phyloP scores from a whole-genome alignment of 805 yeast genomes.

The Wickerhamiella slavikovae region DNA sequence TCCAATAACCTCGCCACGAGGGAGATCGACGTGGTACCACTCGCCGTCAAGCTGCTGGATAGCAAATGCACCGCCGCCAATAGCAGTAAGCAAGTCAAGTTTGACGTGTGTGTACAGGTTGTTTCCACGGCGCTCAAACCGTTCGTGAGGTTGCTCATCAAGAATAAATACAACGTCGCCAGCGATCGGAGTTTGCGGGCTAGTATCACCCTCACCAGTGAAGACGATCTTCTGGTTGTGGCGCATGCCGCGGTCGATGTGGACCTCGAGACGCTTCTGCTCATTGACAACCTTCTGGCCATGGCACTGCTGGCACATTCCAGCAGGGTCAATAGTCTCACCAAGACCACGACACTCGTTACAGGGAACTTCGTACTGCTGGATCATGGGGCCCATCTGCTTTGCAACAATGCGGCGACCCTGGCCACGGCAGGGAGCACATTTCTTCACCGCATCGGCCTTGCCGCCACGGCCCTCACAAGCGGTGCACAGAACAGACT shows the following conservation, averaged over 20 bases:
- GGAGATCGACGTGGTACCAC: slow-evolving; percentile 57
- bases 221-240: slow-evolving; percentile 82
- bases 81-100: slow-evolving; percentile 79
- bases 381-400: slow-evolving; percentile 99
- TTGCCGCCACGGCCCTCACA: slow-evolving; percentile 97
- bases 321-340: slow-evolving; percentile 67
- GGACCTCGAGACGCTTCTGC: slow-evolving; percentile 84
- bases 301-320: slow-evolving; percentile 66
- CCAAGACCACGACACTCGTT: slow-evolving; percentile 85
- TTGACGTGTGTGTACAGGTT: slow-evolving; percentile 72
- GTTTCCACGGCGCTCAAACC: slow-evolving; percentile 72
- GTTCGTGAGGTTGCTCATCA: slow-evolving; percentile 71
- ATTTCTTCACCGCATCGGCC: slow-evolving; percentile 69
- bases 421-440: slow-evolving; percentile 73
- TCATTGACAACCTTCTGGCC: slow-evolving; percentile 79
- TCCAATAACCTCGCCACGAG: slow-evolving; percentile 83
- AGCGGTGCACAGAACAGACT: slow-evolving; percentile 66
- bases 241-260: slow-evolving; percentile 92
- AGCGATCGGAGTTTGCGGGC: slow-evolving; percentile 71
- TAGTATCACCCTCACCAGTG: slow-evolving; percentile 94
- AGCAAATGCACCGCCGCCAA: slow-evolving; percentile 87
- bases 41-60: slow-evolving; percentile 85
- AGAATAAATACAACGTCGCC: slow-evolving; percentile 91
- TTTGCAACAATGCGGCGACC: slow-evolving; percentile 85
- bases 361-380: slow-evolving; percentile 91